Conservation (phyloP, 2,329 filamentous ascomycete species). For the Paraconiothyrium sp. region DNA sequence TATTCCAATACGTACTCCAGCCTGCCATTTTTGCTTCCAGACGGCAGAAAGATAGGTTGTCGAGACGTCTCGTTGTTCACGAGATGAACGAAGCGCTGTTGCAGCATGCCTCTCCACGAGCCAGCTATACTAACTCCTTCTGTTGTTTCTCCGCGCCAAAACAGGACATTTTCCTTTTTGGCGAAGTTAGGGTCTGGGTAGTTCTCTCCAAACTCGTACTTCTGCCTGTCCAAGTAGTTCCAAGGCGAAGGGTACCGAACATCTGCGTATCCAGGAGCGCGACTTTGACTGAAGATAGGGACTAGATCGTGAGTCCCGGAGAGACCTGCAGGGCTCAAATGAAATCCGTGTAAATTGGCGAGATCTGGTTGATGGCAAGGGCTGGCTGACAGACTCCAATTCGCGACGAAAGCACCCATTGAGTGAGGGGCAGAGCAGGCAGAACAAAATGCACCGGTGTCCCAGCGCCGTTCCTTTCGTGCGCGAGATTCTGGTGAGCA, state of each 20-base stretch:
- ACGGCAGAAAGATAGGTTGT: constrained; percentile 44
- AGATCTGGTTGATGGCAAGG: constrained; percentile 82
- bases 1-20: constrained; percentile 67
- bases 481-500: constrained; percentile 72
- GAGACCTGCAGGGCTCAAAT: constrained; percentile 70
- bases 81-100: constrained; percentile 76
- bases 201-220: constrained; percentile 61
- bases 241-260: constrained; percentile 75
- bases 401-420: constrained; percentile 69
- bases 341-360: constrained; percentile 76
- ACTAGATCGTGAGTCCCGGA: constrained; percentile 71
- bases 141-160: constrained; percentile 76
- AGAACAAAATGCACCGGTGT: constrained; percentile 71
- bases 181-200: constrained; percentile 65
- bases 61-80: constrained; percentile 43
- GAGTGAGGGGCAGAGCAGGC: constrained; percentile 72
- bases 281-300: constrained; percentile 80
- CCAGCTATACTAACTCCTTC: constrained; percentile 63
- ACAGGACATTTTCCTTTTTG: constrained; percentile 71
- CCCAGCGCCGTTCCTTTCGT: constrained; percentile 68
- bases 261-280: constrained; percentile 76
- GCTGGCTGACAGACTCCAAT: constrained; percentile 72
- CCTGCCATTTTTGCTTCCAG: constrained; percentile 60
- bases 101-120: constrained; percentile 73
- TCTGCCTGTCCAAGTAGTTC: constrained; percentile 69